phyloP scores from a whole-genome alignment of 140 eudicot genomes.

The Eryngium alpinum region DNA sequence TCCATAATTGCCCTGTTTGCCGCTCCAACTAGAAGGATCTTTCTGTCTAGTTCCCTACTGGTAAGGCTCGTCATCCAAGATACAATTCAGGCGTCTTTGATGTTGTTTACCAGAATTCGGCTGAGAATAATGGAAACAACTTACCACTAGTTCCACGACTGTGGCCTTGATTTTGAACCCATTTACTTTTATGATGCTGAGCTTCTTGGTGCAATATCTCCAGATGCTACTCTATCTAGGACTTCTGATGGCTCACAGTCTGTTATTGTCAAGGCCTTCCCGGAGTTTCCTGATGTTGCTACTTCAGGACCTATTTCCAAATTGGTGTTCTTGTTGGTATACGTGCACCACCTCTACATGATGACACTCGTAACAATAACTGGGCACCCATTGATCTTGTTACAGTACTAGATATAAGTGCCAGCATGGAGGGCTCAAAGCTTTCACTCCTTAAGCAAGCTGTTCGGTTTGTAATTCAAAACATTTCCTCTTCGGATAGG shows the following conservation, averaged over 20 bases:
- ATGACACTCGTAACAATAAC: slow-evolving; percentile 2
- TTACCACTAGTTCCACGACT: background rate
- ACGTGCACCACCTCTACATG: slow-evolving; percentile 22
- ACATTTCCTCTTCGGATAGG: slow-evolving; percentile 33
- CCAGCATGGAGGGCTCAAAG: slow-evolving; percentile 42
- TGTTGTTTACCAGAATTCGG: slow-evolving; percentile 2
- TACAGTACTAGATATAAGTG: slow-evolving; percentile 40
- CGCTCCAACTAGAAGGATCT: slow-evolving; percentile 32
- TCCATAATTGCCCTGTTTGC: slow-evolving; percentile 38
- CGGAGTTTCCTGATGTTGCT: slow-evolving; percentile 24
- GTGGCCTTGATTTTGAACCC: background rate
- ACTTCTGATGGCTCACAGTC: background rate
- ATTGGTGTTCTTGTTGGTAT: slow-evolving; percentile 26
- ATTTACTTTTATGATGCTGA: slow-evolving; percentile 9
- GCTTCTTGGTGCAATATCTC: slow-evolving; percentile 9
- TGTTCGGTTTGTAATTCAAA: slow-evolving; percentile 29
- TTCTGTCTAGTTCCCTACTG: slow-evolving; percentile 25
- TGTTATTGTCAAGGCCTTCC: slow-evolving; percentile 23
- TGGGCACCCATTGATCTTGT: slow-evolving; percentile 48
- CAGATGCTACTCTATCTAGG: background rate
- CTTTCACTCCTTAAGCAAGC: slow-evolving; percentile 34
- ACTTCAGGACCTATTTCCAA: background rate
- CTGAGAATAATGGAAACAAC: background rate
- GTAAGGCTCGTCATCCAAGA: background rate
- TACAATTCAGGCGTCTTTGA: slow-evolving; percentile 1